A percentile compares a stretch with the other conserved stretches of the same genome.
phyloP scores from a whole-genome alignment of 2,329 filamentous ascomycete genomes.

The Ceratocystis huliohia region DNA sequence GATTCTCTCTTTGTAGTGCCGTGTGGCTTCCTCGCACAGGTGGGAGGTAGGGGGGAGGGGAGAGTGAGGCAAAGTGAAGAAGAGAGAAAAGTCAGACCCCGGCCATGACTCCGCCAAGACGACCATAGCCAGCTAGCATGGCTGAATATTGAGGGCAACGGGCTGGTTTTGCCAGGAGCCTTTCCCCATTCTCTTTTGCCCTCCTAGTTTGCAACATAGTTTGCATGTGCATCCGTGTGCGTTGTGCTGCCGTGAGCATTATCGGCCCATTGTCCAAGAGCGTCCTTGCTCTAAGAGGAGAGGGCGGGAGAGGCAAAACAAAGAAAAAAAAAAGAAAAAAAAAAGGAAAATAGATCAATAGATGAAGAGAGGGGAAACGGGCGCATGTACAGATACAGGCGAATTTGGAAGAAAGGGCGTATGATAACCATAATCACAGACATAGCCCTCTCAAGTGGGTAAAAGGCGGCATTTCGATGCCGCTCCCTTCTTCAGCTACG shows the following conservation, averaged over 20 bases:
- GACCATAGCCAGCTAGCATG: background rate
- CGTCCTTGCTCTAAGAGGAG: too few relatives aligned
- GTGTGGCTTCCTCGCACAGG: conserved; percentile 2
- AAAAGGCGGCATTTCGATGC: background rate
- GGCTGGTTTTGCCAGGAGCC: background rate
- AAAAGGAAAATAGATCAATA: background rate
- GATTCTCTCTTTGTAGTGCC: background rate
- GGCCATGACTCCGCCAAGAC: background rate
- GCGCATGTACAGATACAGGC: background rate
- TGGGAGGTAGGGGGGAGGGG: too few relatives aligned
- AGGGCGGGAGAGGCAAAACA: background rate
- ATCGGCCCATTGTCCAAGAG: background rate
- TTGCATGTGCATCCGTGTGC: background rate
- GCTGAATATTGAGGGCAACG: background rate
- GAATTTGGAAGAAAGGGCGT: background rate
- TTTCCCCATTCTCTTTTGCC: background rate
- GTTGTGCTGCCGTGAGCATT: background rate
- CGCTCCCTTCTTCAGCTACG: background rate
- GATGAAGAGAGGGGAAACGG: too few relatives aligned
- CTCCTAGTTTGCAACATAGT: background rate
- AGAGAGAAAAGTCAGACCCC: background rate
- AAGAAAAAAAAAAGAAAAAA: background rate
- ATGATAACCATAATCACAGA: background rate
- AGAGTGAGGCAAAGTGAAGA: too few relatives aligned
- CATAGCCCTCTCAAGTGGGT: background rate